Conservation (phyloP, 2,329 filamentous ascomycete genomes). For the Alternaria tenuissima region DNA sequence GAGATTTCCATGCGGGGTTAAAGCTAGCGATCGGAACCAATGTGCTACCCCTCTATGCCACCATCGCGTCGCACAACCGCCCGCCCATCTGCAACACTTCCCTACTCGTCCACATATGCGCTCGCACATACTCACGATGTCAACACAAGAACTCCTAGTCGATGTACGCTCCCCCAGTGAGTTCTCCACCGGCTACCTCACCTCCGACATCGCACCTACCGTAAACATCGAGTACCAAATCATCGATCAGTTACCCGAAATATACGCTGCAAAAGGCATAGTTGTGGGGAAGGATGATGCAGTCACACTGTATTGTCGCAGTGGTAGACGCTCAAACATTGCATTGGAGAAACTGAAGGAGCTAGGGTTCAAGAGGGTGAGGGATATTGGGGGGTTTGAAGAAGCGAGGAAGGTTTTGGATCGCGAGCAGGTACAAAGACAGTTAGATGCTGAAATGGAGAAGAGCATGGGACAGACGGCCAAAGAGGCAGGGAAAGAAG, state of each 20-base stretch:
- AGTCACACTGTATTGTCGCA: constrained; percentile 52
- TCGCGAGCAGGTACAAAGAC: constrained; percentile 34
- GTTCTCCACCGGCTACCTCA: constrained; percentile 44
- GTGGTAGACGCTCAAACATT: constrained; percentile 45
- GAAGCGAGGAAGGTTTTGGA: constrained; percentile 41
- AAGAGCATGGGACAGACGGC: neutral
- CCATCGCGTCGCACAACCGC: neutral
- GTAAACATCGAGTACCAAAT: constrained; percentile 51
- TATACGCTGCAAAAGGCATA: constrained; percentile 30
- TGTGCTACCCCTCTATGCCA: neutral
- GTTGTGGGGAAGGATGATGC: constrained; percentile 33
- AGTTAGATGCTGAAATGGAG: constrained; percentile 19
- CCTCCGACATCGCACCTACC: constrained; percentile 34
- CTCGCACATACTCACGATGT: neutral
- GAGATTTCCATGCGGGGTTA: neutral
- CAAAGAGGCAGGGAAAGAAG: constrained; percentile 2
- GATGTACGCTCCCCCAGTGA: constrained; percentile 50
- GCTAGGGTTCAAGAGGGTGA: constrained; percentile 41
- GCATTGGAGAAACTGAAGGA: constrained; percentile 40
- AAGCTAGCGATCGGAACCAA: constrained; percentile 1
- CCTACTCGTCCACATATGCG: neutral
- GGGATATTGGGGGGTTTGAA: constrained; percentile 50
- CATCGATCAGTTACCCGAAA: constrained; percentile 38
- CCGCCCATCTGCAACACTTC: neutral
- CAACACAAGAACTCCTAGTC: constrained; percentile 36